Base-by-base conservation (phyloP, 1,284 basidiomycete genomes). In the Bondarzewia mesenterica region DNA sequence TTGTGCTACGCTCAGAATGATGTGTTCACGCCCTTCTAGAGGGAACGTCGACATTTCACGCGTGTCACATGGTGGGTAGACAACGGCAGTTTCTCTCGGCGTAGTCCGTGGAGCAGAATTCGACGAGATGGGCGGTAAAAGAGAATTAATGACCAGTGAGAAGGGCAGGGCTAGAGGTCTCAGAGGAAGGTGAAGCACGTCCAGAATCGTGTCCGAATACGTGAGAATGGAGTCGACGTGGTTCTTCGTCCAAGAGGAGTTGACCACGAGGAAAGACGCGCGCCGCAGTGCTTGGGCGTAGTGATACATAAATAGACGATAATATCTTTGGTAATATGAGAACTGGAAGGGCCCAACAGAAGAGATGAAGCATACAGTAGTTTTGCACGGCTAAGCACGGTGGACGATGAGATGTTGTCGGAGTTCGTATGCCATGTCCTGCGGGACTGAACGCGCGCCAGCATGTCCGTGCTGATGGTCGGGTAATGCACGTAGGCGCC, bases 401-500 rank as follows among this genome's bases (percentile, higher is more conserved):
- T 50, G 7, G 84, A 89, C 0, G 73, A 73, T 0, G 89, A 80
- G 16, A 89, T 80, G 1, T 59, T 51, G 35, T 68, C 72, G 3
- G 72, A 70, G 57, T 93, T 93, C 23, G 89, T 90, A 55, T 89
- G 79, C 39, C 82, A 78, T 1, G 67, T 64, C 46, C 72, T 66
- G 10, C 83, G 73, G 2, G 73, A 72, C 45, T 73, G 69, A 16
- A 98, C 92, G 15, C 95, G 81, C 37, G 75, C 72, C 18, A 99
- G 76, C 96, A 99, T 99, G 56, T 94, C 86, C 1, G 86, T 88
- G 61, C 89, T 92, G 61, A 99, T 95, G 6, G 91, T 95, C 0
- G 95, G 95, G 60, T 97, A 99, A 66, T 99, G 96, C 4, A 94
- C 82, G 61, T 99, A 99, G 20, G 92, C 85, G 2, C 89, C 93